phyloP scores from a whole-genome alignment of 2,329 filamentous ascomycete species.

The Ceratocystis albifundus region DNA sequence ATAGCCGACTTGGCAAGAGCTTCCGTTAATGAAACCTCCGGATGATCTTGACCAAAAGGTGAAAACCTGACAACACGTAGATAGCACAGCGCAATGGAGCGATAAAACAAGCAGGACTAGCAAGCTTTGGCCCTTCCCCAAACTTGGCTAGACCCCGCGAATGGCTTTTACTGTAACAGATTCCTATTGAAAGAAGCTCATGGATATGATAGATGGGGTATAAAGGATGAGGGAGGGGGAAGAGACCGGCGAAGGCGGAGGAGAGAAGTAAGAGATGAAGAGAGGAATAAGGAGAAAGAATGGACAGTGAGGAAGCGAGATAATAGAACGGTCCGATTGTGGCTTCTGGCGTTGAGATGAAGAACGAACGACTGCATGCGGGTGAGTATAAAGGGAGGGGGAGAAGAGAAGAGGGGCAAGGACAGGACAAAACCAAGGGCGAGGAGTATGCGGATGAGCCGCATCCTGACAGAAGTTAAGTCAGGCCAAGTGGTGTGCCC shows the following conservation, averaged over 20 bases:
- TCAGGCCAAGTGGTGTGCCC: too few relatives aligned
- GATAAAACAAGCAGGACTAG: neutral
- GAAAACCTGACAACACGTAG: neutral
- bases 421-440: neutral
- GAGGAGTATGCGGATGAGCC: neutral
- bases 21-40: neutral
- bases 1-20: neutral
- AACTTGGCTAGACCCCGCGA: neutral
- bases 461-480: constrained; percentile 3
- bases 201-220: constrained; percentile 6
- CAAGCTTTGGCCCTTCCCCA: constrained; percentile 7
- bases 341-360: neutral
- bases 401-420: neutral
- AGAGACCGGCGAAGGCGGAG: neutral
- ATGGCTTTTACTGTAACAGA: constrained; percentile 1
- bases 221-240: neutral
- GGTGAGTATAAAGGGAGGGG: neutral
- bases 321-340: neutral
- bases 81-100: neutral
- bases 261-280: neutral
- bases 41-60: neutral
- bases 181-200: constrained; percentile 2
- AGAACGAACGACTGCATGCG: neutral
- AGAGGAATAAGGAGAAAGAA: neutral
- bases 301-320: neutral